phyloP scores from a whole-genome alignment of 768 basidiomycete species.

The Auriscalpium microsporum region DNA sequence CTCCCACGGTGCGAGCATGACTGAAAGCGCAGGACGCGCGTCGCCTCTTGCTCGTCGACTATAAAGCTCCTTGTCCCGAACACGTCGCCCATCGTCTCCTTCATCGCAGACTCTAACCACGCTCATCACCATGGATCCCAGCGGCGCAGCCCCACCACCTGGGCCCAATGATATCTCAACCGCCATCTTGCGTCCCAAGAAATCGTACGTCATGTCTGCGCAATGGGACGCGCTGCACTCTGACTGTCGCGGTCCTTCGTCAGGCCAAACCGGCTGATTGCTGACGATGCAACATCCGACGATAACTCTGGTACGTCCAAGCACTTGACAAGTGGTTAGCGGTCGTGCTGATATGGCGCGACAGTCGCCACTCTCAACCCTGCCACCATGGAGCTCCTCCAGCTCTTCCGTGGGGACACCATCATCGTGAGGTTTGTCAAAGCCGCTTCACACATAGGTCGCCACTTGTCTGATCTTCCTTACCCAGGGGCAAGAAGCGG shows the following conservation, averaged over 20 bases:
- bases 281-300: conserved; percentile 88
- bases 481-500: conserved; percentile 85
- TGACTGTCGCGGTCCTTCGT: conserved; percentile 14
- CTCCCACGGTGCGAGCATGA: not conserved
- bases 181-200: conserved; percentile 94
- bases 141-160: conserved; percentile 76
- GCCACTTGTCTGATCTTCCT: not conserved
- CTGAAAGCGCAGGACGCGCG: conserved; percentile 9
- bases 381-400: conserved; percentile 89
- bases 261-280: conserved; percentile 95
- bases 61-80: conserved; percentile 1
- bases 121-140: conserved; percentile 54
- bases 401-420: conserved; percentile 94
- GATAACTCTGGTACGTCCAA: conserved; percentile 80
- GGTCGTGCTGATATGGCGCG: conserved; percentile 1
- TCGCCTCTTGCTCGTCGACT: conserved; percentile 4
- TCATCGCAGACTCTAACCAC: not conserved
- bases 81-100: not conserved
- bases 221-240: conserved; percentile 12
- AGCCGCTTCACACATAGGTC: not conserved
- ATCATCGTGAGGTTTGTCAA: conserved; percentile 77
- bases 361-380: conserved; percentile 92
- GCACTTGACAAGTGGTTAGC: not conserved
- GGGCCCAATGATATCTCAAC: conserved; percentile 87
- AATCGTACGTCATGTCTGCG: conserved; percentile 59